Base-by-base conservation (phyloP, 768 basidiomycete species). In the Boletus edulis region DNA sequence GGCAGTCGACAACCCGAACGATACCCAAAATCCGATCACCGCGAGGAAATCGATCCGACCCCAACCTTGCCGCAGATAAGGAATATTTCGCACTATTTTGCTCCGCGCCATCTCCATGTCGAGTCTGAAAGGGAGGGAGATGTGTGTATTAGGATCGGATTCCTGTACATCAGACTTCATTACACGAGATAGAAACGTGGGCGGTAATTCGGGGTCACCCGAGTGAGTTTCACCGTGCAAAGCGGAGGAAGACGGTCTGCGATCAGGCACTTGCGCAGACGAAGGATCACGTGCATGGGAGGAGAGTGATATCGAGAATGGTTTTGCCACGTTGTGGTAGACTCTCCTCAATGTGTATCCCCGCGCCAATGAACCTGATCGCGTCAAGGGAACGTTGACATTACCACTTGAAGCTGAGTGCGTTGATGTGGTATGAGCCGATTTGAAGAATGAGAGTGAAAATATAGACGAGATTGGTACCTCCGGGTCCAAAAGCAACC, bases 31-130 rank as follows among this genome's bases (percentile, higher is more conserved):
- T 58, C 84, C 80, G 13, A 88, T 60, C 43, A 98, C 83, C 1
- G 96, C 92, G 41, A 98, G 72, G 59, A 89, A 84, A 68, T 98
- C 96, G 51, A 97, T 88, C 48, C 94, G 76, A 63, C 82, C 89
- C 94, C 94, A 98, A 52, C 89, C 90, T 65, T 98, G 94, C 10
- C 96, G 81, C 1, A 98, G 78, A 68, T 93, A 98, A 0, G 96
- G 94, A 3, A 94, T 77, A 58, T 88, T 86, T 34, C 84, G 76
- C 27, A 74, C 72, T n/a, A 83, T 79, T 59, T 83, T 82, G 51
- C 80, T 75, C 56, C 78, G 81, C 0, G 80, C 73, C 57, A 81
- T 73, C 17, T 73, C 72, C n/a, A 89, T 71, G 62, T 81, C 83
- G 40, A 87, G 69, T 24, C 79, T 77, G 63, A 87, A 88, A 0